These are phyloP conservation scores for Omphalotus olearius DNA, from an alignment of 1,284 basidiomycete genomes.

Conservation along the genomic window DNA sequence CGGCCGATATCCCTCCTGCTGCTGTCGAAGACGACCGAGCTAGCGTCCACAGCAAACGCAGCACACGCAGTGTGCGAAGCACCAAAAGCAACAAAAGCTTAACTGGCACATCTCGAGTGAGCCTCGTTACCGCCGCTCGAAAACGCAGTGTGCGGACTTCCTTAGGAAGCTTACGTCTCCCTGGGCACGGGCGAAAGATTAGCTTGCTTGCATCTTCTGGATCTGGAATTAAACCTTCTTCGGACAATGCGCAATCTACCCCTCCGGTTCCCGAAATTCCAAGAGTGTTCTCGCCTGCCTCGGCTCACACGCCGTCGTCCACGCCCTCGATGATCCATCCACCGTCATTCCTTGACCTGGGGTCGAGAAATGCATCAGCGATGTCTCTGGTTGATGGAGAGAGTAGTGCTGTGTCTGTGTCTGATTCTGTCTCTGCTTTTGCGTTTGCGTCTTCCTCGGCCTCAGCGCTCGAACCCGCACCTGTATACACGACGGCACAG, in stretches of 20 bases:
- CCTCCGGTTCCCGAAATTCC: constrained; percentile 37
- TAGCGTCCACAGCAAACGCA: constrained; percentile 11
- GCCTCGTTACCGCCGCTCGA: constrained; percentile 52
- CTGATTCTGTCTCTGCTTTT: background rate
- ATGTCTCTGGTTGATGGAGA: constrained; percentile 8
- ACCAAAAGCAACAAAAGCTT: constrained; percentile 28
- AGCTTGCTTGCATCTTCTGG: background rate
- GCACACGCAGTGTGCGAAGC: constrained; percentile 30
- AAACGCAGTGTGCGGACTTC: constrained; percentile 54
- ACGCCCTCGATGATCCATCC: background rate
- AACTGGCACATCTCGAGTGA: constrained; percentile 29
- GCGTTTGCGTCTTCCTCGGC: background rate
- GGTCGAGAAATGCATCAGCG: constrained; percentile 1
- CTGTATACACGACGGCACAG: background rate
- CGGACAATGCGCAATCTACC: constrained; percentile 17
- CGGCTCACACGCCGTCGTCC: background rate
- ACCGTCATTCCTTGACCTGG: constrained; percentile 1
- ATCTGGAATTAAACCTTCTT: background rate
- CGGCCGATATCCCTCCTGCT: background rate
- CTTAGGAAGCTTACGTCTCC: constrained; percentile 54
- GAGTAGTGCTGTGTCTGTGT: background rate
- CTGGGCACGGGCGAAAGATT: constrained; percentile 18
- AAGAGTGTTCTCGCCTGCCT: constrained; percentile 2
- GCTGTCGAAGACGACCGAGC: constrained; percentile 23
- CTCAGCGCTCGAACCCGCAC: background rate